Conservation (phyloP, 352 stramenopile species). For the Plasmopara muralis region DNA sequence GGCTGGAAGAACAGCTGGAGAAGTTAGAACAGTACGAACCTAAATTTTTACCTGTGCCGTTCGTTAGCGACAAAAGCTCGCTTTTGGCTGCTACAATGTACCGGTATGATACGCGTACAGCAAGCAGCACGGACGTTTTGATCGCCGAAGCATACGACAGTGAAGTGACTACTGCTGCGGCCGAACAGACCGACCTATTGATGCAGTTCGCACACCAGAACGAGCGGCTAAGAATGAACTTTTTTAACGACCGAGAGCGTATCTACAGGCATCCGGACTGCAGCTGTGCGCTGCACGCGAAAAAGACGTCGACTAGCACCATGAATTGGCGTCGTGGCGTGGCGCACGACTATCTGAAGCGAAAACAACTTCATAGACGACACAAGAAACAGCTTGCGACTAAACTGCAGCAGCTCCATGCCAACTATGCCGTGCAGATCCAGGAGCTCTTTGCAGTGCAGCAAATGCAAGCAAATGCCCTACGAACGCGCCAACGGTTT, state of each 20-base stretch:
- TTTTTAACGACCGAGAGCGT: slow-evolving; percentile 34
- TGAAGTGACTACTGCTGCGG: slow-evolving; percentile 9
- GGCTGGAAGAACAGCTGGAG: slow-evolving; percentile 31
- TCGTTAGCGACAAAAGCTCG: slow-evolving; percentile 34
- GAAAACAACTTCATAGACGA: slow-evolving; percentile 66
- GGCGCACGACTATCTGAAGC: slow-evolving; percentile 43
- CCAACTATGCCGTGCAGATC: slow-evolving; percentile 34
- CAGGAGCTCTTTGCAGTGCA: slow-evolving; percentile 41
- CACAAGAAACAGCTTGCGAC: slow-evolving; percentile 58
- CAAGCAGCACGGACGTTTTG: slow-evolving; percentile 2
- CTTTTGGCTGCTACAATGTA: slow-evolving; percentile 41
- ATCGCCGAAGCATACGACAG: slow-evolving; percentile 2
- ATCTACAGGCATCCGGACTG: slow-evolving; percentile 45
- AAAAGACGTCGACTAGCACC: slow-evolving; percentile 16
- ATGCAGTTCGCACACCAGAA: slow-evolving; percentile 47
- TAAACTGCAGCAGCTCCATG: slow-evolving; percentile 43
- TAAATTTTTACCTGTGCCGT: slow-evolving; percentile 28
- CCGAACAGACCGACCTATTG: slow-evolving; percentile 34
- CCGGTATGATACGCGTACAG: slow-evolving; percentile 18
- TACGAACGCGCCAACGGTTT: slow-evolving; percentile 42
- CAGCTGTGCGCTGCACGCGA: slow-evolving; percentile 24
- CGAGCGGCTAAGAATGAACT: slow-evolving; percentile 44
- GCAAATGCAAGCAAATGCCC: slow-evolving; percentile 41
- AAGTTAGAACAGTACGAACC: slow-evolving; percentile 36
- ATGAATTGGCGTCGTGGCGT: slow-evolving; percentile 52